These are phyloP conservation scores for Ophiocordyceps australis DNA, from an alignment of 2,329 filamentous ascomycete genomes.

Conservation along the genomic window DNA sequence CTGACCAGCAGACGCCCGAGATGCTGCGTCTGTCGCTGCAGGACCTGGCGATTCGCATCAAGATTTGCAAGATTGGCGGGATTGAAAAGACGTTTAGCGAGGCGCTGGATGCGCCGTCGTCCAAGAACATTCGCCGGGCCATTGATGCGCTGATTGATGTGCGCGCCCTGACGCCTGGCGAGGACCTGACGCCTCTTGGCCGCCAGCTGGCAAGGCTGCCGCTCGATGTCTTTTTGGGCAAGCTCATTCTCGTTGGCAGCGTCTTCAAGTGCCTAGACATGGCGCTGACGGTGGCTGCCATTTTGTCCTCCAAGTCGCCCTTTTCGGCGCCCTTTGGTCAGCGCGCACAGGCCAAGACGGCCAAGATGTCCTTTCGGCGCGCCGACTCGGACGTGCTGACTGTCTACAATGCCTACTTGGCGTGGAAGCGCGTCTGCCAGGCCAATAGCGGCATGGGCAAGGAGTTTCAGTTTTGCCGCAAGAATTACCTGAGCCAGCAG, in stretches of 20 bases:
- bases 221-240: slow-evolving; percentile 85
- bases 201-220: slow-evolving; percentile 75
- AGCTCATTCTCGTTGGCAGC: slow-evolving; percentile 71
- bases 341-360: slow-evolving; percentile 63
- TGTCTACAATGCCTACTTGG: slow-evolving; percentile 78
- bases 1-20: slow-evolving; percentile 87
- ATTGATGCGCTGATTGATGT: slow-evolving; percentile 90
- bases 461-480: slow-evolving; percentile 82
- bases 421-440: slow-evolving; percentile 73
- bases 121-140: slow-evolving; percentile 83
- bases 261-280: slow-evolving; percentile 88
- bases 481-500: slow-evolving; percentile 83
- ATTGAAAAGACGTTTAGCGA: slow-evolving; percentile 80
- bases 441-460: slow-evolving; percentile 41
- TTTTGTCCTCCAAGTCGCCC: slow-evolving; percentile 85
- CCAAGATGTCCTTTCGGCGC: slow-evolving; percentile 60
- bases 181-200: slow-evolving; percentile 77
- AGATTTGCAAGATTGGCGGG: slow-evolving; percentile 88
- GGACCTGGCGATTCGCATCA: slow-evolving; percentile 87
- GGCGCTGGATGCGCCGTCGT: slow-evolving; percentile 75
- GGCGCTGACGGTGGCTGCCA: slow-evolving; percentile 78
- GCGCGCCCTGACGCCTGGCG: slow-evolving; percentile 61
- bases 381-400: slow-evolving; percentile 87
- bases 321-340: slow-evolving; percentile 79
- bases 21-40: slow-evolving; percentile 89